phyloP scores from a whole-genome alignment of 2,329 filamentous ascomycete genomes.

The Calcarisporium arbuscula region DNA sequence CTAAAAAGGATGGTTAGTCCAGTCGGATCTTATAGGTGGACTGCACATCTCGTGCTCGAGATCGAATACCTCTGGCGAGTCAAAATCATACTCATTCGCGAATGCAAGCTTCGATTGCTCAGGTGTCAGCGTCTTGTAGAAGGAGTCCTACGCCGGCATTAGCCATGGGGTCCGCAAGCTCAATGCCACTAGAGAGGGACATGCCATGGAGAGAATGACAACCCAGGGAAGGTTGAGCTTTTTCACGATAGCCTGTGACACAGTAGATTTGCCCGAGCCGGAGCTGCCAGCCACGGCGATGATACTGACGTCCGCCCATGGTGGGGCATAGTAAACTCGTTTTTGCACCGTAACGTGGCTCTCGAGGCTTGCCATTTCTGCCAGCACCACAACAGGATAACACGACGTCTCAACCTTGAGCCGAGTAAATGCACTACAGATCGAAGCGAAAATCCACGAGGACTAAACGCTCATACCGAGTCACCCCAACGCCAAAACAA shows the following conservation, averaged over 20 bases:
- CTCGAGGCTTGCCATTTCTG: constrained; percentile 25
- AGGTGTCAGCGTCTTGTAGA: constrained; percentile 82
- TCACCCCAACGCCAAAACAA: too few species aligned
- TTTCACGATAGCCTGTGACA: constrained; percentile 85
- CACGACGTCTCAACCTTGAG: constrained; percentile 6
- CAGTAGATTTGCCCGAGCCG: constrained; percentile 87
- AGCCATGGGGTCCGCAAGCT: constrained; percentile 9
- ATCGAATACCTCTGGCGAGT: constrained; percentile 77
- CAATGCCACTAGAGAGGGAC: constrained; percentile 15
- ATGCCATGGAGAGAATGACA: constrained; percentile 92
- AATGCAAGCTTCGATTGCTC: constrained; percentile 79
- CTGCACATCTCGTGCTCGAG: too few species aligned
- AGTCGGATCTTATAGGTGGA: not conserved
- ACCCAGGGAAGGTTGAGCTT: constrained; percentile 94
- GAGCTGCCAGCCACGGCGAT: constrained; percentile 95
- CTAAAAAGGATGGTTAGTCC: constrained; percentile 22
- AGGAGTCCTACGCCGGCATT: constrained; percentile 68
- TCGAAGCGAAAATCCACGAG: too few species aligned
- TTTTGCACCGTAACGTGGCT: constrained; percentile 46
- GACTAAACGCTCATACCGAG: too few species aligned
- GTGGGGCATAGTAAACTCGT: constrained; percentile 76
- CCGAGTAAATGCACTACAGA: too few species aligned
- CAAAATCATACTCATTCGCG: constrained; percentile 90
- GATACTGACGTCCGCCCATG: constrained; percentile 94
- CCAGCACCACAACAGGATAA: constrained; percentile 3